Percentiles rank a stretch among this genome's conserved stretches.
Evolutionary conservation across 441 rosid genomes (phyloP).

Genomic region (Erodium trifolium): DNA sequence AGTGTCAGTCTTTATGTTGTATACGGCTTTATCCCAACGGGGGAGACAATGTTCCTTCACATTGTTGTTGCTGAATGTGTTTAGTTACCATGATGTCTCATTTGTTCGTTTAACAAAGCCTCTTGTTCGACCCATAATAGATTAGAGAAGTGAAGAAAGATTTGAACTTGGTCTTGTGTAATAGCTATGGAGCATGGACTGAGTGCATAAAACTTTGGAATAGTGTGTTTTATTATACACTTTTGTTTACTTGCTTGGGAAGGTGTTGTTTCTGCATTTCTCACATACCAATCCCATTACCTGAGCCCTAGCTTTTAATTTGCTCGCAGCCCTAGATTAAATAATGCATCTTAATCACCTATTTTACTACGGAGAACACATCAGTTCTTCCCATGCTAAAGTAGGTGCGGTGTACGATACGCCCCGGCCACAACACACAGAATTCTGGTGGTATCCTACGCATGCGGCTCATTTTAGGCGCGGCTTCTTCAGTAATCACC

Average conservation of each 20-base stretch:
- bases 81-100: too few species aligned
- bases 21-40: background rate
- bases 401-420: background rate
- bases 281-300: background rate
- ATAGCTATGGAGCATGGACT: background rate
- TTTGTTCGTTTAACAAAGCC: too few species aligned
- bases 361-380: background rate
- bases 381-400: background rate
- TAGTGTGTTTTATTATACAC: too few species aligned
- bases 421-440: background rate
- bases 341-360: background rate
- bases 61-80: background rate
- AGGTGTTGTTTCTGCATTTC: background rate
- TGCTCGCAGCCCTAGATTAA: background rate
- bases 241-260: background rate
- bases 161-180: background rate
- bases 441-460: background rate
- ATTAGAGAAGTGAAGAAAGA: background rate
- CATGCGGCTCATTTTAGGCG: background rate
- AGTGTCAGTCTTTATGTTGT: background rate
- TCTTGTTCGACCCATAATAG: too few species aligned
- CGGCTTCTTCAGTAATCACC: background rate
- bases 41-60: background rate
- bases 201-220: background rate
- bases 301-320: background rate